Evolutionary conservation across 106 monocot genomes (phyloP).

Genomic region (Triglochin maritima): DNA sequence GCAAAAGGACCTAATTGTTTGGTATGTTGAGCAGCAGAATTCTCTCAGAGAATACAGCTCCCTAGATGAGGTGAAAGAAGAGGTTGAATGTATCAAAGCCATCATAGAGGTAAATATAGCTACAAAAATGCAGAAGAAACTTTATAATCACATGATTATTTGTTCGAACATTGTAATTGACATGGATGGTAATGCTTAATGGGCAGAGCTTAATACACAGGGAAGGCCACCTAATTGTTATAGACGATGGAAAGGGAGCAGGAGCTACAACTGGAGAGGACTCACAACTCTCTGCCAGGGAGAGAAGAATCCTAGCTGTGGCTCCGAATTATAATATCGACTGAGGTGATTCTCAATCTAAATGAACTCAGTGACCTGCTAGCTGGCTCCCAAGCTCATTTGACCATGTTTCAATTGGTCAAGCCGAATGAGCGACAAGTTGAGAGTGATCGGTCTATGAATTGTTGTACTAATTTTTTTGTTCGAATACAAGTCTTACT

Average conservation of each 20-base stretch:
- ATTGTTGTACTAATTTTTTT: too few relatives aligned
- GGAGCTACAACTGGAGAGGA: conserved; percentile 18
- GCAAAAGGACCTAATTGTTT: conserved; percentile 76
- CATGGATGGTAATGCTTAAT: not conserved
- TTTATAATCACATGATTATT: not conserved
- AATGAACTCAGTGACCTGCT: too few relatives aligned
- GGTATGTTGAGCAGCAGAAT: conserved; percentile 89
- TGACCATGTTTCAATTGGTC: too few relatives aligned
- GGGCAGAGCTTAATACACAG: conserved; percentile 90
- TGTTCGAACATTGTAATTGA: not conserved
- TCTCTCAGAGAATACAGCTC: conserved; percentile 44
- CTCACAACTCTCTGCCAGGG: conserved; percentile 33
- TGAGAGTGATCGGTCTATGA: too few relatives aligned
- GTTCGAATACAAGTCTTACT: too few relatives aligned
- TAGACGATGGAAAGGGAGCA: conserved; percentile 64
- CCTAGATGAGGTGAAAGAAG: conserved; percentile 65
- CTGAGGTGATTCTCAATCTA: conserved; percentile 9
- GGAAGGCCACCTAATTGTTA: conserved; percentile 92
- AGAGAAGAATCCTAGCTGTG: conserved; percentile 73
- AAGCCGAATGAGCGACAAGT: too few relatives aligned
- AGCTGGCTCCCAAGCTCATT: too few relatives aligned
- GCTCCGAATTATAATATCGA: conserved; percentile 91
- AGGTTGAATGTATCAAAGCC: conserved; percentile 80
- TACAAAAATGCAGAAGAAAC: not conserved
- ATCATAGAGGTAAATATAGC: conserved; percentile 68